Evolutionary conservation across 2,329 filamentous ascomycete species (phyloP), one percentile per base, ranked within the genome.

Genomic region (Penicillium sp.): DNA sequence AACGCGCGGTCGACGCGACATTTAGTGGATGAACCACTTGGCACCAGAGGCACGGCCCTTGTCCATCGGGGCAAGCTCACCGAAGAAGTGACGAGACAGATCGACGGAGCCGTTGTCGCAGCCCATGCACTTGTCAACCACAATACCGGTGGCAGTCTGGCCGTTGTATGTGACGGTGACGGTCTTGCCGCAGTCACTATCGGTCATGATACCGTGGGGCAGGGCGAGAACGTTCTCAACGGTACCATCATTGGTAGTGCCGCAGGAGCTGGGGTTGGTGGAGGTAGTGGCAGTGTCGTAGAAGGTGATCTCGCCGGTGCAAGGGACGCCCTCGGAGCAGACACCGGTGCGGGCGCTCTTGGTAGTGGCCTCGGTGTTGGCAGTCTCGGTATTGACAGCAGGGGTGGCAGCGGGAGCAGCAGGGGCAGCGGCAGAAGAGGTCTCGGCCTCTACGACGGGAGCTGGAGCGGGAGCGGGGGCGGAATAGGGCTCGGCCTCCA

Each of bases 41-140:
- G 73, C 69, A 49, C 65, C 68, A 50, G 43, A 13, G 45, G 75
- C 61, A 56, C 75, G 72, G 44, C 74, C 74, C 35, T 63, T 64
- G 19, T 46, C 52, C 9, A 64, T 45, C 9, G 51, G 44, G 24
- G 65, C 66, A 38, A 86, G 71, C 19, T 75, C 70, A n/a, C 61
- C 55, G 68, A 82, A 85, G 53, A 77, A 69, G 58, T 75, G 73
- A 53, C 74, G 68, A 56, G 77, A 80, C 57, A 84, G 74, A 61
- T 88, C 85, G 43, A 88, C 78, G 60, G 75, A 72, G 35, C 65
- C 56, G 31, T 60, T 45, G 53, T 43, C 61, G 67, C 87, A 93
- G 59, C 83, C 83, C 70, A 79, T 78, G 75, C 87, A 93, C 73
- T 87, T 88, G 74, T 93, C 87, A 45, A 77, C 77, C 53, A 90